Evolutionary conservation across 176 grass and related monocot genomes (phyloP).

Genomic region (Otatea glauca): DNA sequence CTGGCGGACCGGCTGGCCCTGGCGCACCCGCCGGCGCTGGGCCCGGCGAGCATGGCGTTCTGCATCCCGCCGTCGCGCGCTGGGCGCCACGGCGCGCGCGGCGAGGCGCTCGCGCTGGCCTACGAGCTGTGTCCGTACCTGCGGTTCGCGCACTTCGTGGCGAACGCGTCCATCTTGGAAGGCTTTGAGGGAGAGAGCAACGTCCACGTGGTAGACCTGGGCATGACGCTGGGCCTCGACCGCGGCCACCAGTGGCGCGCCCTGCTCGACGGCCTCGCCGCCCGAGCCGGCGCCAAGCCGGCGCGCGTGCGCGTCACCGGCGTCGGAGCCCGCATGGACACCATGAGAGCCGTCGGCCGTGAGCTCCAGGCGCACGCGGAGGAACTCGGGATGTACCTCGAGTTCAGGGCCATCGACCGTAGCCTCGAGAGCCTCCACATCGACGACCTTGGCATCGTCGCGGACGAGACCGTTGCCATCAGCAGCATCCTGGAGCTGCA

Average conservation of each 20-base stretch:
- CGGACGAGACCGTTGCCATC: conserved; percentile 54
- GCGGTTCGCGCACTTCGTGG: conserved; percentile 78
- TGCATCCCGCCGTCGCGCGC: conserved; percentile 45
- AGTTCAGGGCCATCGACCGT: conserved; percentile 55
- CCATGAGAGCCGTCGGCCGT: conserved; percentile 44
- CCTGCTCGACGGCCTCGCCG: conserved; percentile 58
- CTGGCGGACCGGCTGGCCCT: conserved; percentile 60
- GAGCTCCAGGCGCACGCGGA: conserved; percentile 49
- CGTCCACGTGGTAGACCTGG: conserved; percentile 71
- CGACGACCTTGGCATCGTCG: conserved; percentile 47
- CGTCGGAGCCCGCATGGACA: conserved; percentile 42
- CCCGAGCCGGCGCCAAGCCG: conserved; percentile 32
- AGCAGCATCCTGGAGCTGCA: conserved; percentile 75
- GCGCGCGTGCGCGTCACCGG: conserved; percentile 54
- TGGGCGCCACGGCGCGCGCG: conserved; percentile 35
- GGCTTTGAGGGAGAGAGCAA: conserved; percentile 65
- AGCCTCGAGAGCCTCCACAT: conserved; percentile 56
- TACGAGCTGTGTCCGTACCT: conserved; percentile 84
- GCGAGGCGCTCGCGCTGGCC: conserved; percentile 63
- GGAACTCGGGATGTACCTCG: conserved; percentile 45
- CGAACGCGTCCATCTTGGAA: conserved; percentile 65
- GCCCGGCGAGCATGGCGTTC: conserved; percentile 57
- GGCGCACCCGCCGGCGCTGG: conserved; percentile 55
- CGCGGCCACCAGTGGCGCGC: conserved; percentile 60
- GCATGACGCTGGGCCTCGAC: conserved; percentile 64